Evolutionary conservation across 1,139 yeast genomes (phyloP).

Genomic region (Saccharomyces uvarum): DNA sequence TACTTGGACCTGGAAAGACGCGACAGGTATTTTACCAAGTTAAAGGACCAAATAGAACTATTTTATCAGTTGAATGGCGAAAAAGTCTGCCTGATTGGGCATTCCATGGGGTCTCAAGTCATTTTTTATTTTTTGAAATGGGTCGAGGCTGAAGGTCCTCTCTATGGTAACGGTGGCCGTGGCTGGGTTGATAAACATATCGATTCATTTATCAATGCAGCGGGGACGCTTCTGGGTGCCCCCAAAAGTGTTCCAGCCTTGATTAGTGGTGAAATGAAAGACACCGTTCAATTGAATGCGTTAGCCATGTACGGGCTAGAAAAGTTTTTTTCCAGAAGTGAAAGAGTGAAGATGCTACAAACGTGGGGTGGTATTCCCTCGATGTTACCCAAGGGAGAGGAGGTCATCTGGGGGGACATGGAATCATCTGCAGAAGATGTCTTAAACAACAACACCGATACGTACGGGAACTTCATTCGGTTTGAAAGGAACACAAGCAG

Average conservation of each 20-base stretch:
- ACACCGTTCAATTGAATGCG: conserved; percentile 87
- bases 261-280: conserved; percentile 95
- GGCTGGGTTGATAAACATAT: conserved; percentile 81
- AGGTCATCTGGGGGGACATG: conserved; percentile 73
- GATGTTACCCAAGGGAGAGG: conserved; percentile 95
- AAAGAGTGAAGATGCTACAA: conserved; percentile 75
- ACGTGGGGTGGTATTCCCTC: conserved; percentile 91
- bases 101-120: conserved; percentile 94
- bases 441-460: conserved; percentile 30
- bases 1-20: conserved; percentile 80
- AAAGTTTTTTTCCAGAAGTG: conserved; percentile 82
- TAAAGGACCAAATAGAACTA: conserved; percentile 66
- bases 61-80: conserved; percentile 43
- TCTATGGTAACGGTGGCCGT: conserved; percentile 81
- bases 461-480: conserved; percentile 69
- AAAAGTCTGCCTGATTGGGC: conserved; percentile 76
- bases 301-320: conserved; percentile 91
- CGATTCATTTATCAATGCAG: conserved; percentile 73
- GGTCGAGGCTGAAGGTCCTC: conserved; percentile 82
- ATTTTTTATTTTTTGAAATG: conserved; percentile 84
- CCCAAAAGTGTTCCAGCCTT: conserved; percentile 90
- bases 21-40: conserved; percentile 73
- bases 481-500: conserved; percentile 42
- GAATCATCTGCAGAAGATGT: conserved; percentile 48
- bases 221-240: conserved; percentile 85